Evolutionary conservation across 805 yeast species (phyloP).

Genomic region (Teunomyces gatunensis): DNA sequence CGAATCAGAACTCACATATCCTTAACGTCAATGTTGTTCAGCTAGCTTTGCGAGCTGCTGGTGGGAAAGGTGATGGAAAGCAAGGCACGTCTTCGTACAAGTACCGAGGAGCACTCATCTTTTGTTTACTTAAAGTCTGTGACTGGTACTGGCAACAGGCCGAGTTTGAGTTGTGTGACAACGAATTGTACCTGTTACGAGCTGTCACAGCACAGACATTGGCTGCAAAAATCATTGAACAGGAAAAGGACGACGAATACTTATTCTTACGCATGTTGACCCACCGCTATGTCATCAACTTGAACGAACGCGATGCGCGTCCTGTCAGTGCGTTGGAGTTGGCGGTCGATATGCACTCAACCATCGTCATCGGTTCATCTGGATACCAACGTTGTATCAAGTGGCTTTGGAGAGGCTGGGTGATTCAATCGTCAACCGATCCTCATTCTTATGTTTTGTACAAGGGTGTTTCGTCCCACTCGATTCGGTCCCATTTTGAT

Average conservation of each 20-base stretch:
- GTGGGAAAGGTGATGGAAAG: slow-evolving; percentile 66
- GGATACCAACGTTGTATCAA: slow-evolving; percentile 85
- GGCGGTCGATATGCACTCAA: slow-evolving; percentile 82
- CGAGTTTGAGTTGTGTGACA: slow-evolving; percentile 61
- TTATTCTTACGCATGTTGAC: slow-evolving; percentile 74
- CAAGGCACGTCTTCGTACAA: slow-evolving; percentile 53
- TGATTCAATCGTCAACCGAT: slow-evolving; percentile 67
- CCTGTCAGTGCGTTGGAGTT: slow-evolving; percentile 79
- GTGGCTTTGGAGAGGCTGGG: slow-evolving; percentile 96
- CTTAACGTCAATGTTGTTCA: slow-evolving; percentile 57
- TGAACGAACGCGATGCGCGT: slow-evolving; percentile 56
- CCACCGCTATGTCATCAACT: slow-evolving; percentile 65
- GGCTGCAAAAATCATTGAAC: slow-evolving; percentile 69
- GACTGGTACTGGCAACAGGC: slow-evolving; percentile 72
- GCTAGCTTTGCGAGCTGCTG: slow-evolving; percentile 71
- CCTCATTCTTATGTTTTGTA: slow-evolving; percentile 68
- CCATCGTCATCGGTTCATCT: slow-evolving; percentile 70
- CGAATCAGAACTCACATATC: slow-evolving; percentile 56
- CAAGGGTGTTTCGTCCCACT: slow-evolving; percentile 54
- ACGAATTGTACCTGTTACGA: slow-evolving; percentile 57
- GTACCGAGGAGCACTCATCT: slow-evolving; percentile 67
- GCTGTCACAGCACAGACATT: slow-evolving; percentile 70
- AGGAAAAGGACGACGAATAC: slow-evolving; percentile 54
- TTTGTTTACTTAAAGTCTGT: slow-evolving; percentile 70
- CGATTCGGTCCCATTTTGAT: slow-evolving; percentile 62